Percentiles rank a stretch among this genome's conserved stretches.
These are phyloP conservation scores for Plantago ovata DNA, from an alignment of 257 asterid genomes.

Conservation along the genomic window DNA sequence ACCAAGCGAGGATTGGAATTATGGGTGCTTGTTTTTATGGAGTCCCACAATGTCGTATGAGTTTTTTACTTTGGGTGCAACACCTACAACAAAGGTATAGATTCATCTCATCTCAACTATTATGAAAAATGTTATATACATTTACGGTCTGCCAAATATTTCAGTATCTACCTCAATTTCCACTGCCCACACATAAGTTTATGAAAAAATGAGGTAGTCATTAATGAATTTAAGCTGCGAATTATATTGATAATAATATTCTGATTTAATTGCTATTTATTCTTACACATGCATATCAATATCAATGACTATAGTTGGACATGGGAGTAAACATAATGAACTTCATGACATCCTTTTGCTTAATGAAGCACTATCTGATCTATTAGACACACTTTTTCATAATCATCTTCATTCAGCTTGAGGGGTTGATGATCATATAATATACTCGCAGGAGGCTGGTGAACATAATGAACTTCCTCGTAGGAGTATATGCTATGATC, in stretches of 20 bases:
- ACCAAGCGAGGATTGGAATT: conserved; percentile 43
- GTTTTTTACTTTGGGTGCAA: conserved; percentile 47
- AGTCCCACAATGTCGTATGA: no score
- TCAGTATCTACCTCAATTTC: conserved; percentile 44
- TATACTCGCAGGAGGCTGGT: no score
- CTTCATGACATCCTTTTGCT: conserved; percentile 28
- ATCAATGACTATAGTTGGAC: conserved; percentile 21
- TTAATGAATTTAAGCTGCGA: conserved; percentile 36
- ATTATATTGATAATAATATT: background rate
- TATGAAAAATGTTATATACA: background rate
- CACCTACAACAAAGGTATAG: conserved; percentile 28
- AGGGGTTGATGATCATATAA: no score
- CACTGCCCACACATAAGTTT: conserved; percentile 41
- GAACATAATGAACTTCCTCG: conserved; percentile 1
- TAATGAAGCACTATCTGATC: conserved; percentile 38
- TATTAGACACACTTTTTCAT: no score
- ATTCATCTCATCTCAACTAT: background rate
- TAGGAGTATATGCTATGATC: conserved; percentile 27
- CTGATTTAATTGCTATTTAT: background rate
- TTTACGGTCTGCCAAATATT: background rate
- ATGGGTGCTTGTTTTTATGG: conserved; percentile 50
- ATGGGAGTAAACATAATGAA: conserved; percentile 15
- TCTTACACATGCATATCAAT: background rate
- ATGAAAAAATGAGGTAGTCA: conserved; percentile 40
- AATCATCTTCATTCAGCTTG: no score